Evolutionary conservation across 139 green algal genomes (phyloP), one percentile per base, ranked within the genome.

Genomic region (Chlorella sp.): DNA sequence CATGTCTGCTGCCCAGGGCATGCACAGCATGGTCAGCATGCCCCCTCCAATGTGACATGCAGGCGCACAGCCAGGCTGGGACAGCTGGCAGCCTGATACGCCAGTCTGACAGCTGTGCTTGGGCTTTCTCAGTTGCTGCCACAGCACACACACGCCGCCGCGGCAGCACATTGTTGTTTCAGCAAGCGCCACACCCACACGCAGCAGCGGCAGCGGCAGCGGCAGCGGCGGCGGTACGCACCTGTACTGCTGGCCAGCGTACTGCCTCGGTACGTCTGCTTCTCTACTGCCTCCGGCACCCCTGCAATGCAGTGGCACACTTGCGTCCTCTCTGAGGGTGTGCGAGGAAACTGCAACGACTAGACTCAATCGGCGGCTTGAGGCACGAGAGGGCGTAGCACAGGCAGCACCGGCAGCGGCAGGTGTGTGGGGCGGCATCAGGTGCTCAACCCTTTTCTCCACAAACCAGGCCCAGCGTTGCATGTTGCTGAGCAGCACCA

Each of bases 221-320:
- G 4, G 69, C 69, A 36, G 69, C 69, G 2, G 69, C 30, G 30
- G 57, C 82, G 18, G 2, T 4, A 1, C 83, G 4, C 36, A 76
- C 83, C 83, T 61, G 93, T 93, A 24, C 88, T 93, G 60, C 42
- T 76, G 36, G 93, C 93, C 30, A 95, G 89, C 79, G 81, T 83
- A 14, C 83, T 85, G 37, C 93, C 93, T 0, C 88, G 69, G 83
- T 95, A 95, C 34, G 93, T 95, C 83, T 95, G 93, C 87, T 95
- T 95, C 86, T 92, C 60, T 39, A 95, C 93, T 21, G 36, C 80
- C 3, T 24, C 2, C 2, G 90, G 89, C 36, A 91, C 91, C 9
- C 73, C 64, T 57, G 68, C 71, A 60, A 37, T 4, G 57, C 34
- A 2, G 12, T 4, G 36, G 77, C n/a, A 2, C 14, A n/a, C n/a